Evolutionary conservation across 768 basidiomycete species (phyloP).

Genomic region (Pluteus cervinus): DNA sequence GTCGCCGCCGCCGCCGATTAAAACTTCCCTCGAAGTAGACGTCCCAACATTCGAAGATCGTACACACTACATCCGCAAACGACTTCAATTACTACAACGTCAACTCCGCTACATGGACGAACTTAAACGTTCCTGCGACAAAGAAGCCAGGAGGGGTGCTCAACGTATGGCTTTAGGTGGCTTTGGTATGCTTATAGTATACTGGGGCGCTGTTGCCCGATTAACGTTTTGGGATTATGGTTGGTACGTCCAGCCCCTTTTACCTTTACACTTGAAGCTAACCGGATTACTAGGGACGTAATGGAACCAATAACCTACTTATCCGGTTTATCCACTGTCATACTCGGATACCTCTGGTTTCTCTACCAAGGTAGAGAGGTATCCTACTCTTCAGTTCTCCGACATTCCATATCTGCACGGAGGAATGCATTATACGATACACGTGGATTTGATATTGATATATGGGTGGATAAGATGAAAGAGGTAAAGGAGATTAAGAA

Average conservation of each 20-base stretch:
- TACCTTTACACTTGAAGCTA: not conserved
- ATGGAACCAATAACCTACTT: slow-evolving; percentile 70
- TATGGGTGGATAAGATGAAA: slow-evolving; percentile 46
- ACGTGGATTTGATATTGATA: slow-evolving; percentile 55
- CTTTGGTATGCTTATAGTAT: slow-evolving; percentile 51
- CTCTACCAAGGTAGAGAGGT: slow-evolving; percentile 58
- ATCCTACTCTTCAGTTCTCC: slow-evolving; percentile 57
- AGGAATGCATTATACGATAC: slow-evolving; percentile 50
- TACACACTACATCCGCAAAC: slow-evolving; percentile 49
- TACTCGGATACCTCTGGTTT: slow-evolving; percentile 61
- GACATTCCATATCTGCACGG: slow-evolving; percentile 50
- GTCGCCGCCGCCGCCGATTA: not conserved
- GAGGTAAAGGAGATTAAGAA: slow-evolving; percentile 43
- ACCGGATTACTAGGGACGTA: slow-evolving; percentile 40
- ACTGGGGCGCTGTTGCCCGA: slow-evolving; percentile 62
- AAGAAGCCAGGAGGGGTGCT: slow-evolving; percentile 50
- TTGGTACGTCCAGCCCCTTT: slow-evolving; percentile 32
- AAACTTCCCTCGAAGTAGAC: slow-evolving; percentile 36
- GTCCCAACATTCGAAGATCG: slow-evolving; percentile 62
- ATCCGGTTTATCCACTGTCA: slow-evolving; percentile 55
- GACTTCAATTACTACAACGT: slow-evolving; percentile 34
- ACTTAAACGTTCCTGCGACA: slow-evolving; percentile 51
- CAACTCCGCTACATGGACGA: slow-evolving; percentile 45
- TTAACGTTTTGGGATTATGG: slow-evolving; percentile 60
- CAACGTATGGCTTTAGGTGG: slow-evolving; percentile 51